Percentiles rank a stretch among this genome's conserved stretches.
phyloP scores from a whole-genome alignment of 2,329 filamentous ascomycete genomes.

The Fusarium chuoi region DNA sequence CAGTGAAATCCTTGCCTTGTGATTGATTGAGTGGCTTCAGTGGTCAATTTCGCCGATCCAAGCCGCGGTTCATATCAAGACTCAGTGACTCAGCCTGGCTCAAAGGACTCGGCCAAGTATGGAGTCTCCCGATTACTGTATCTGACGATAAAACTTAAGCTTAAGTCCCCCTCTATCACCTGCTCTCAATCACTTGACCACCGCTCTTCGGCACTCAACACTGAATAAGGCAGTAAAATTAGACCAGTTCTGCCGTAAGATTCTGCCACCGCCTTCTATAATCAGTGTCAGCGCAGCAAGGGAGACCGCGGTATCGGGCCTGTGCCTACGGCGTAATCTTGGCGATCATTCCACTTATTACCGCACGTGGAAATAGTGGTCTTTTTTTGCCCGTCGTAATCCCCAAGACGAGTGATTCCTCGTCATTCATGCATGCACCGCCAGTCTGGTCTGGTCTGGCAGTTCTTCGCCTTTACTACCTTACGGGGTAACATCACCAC shows the following conservation, averaged over 20 bases:
- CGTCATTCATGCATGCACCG: not conserved
- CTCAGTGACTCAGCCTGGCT: not conserved
- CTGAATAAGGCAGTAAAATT: not conserved
- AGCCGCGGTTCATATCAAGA: not conserved
- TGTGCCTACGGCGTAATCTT: not conserved
- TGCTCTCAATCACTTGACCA: not conserved
- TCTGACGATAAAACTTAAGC: not conserved
- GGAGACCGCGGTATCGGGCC: not conserved
- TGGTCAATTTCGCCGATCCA: not conserved
- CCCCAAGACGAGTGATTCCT: not conserved
- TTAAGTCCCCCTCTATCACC: not conserved
- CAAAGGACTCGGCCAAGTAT: not conserved
- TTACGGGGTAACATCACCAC: not conserved
- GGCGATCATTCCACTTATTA: constrained; percentile 27
- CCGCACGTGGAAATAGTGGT: not conserved
- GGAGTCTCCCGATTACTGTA: not conserved
- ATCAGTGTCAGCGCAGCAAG: not conserved
- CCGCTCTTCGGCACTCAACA: not conserved
- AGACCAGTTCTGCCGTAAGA: not conserved
- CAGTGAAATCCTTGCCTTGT: not conserved
- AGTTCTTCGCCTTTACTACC: not conserved
- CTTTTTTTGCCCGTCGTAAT: not conserved
- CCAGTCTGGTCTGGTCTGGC: not conserved
- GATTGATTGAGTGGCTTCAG: not conserved
- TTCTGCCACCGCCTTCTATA: not conserved